Evolutionary conservation across 768 basidiomycete genomes (phyloP).

Genomic region (Xanthoconium stramineum): DNA sequence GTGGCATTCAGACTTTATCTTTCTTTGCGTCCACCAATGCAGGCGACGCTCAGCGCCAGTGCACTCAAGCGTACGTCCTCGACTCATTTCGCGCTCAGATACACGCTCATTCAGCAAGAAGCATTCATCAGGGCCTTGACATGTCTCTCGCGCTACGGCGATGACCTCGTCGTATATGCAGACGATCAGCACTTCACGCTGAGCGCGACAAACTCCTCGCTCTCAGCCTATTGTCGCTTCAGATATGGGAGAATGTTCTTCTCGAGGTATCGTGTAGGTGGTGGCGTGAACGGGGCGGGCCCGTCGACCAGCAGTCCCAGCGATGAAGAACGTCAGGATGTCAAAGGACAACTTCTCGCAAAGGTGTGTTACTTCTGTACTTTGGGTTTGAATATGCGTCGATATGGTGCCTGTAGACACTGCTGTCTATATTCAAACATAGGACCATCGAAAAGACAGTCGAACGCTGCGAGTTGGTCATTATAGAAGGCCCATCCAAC

Average conservation of each 20-base stretch:
- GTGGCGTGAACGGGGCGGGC: slow-evolving; percentile 12
- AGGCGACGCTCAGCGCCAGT: slow-evolving; percentile 60
- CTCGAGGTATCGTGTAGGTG: slow-evolving; percentile 54
- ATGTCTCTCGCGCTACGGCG: slow-evolving; percentile 80
- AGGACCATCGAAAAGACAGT: slow-evolving; percentile 72
- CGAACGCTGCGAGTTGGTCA: slow-evolving; percentile 71
- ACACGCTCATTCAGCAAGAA: slow-evolving; percentile 34
- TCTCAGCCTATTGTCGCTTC: slow-evolving; percentile 80
- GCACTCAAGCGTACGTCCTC: slow-evolving; percentile 45
- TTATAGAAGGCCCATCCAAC: slow-evolving; percentile 51
- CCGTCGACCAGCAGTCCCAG: slow-evolving; percentile 15
- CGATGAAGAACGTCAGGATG: slow-evolving; percentile 36
- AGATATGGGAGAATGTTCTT: slow-evolving; percentile 69
- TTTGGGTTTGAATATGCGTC: background rate
- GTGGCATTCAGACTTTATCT: background rate
- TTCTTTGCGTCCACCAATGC: slow-evolving; percentile 43
- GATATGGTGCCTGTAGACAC: slow-evolving; percentile 41
- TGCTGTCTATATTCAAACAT: slow-evolving; percentile 73
- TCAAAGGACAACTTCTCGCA: slow-evolving; percentile 65
- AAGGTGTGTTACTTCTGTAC: slow-evolving; percentile 46
- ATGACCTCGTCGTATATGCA: slow-evolving; percentile 71
- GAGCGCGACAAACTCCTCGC: slow-evolving; percentile 74
- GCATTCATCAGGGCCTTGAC: slow-evolving; percentile 72
- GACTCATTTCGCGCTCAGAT: slow-evolving; percentile 5
- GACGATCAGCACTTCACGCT: slow-evolving; percentile 57